Percentiles rank a stretch among this genome's conserved stretches.
Conservation (phyloP, 169 alveolate genomes). For the Perkinsus chesapeaki region DNA sequence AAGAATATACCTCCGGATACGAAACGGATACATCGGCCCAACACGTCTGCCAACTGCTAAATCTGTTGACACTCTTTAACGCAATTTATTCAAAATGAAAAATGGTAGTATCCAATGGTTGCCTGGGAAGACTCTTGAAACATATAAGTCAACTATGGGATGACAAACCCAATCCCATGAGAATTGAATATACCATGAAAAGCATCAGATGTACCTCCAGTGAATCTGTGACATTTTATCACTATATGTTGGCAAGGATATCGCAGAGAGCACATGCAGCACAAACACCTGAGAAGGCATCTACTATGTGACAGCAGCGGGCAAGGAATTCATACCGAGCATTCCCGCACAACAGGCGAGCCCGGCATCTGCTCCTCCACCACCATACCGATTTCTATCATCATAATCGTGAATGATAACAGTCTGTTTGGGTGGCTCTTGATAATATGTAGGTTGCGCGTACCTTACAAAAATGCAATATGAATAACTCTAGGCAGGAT, state of each 20-base stretch:
- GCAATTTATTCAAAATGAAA: too few species aligned
- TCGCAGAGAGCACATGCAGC: not conserved
- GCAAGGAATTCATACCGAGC: not conserved
- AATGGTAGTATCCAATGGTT: too few species aligned
- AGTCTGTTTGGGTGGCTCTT: not conserved
- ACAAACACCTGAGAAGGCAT: not conserved
- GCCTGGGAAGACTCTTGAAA: too few species aligned
- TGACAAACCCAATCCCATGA: too few species aligned
- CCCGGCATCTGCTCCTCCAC: not conserved
- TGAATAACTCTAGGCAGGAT: not conserved
- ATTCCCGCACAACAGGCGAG: constrained; percentile 2
- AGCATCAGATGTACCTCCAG: too few species aligned
- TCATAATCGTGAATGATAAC: not conserved
- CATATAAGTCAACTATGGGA: too few species aligned
- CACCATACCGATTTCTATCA: not conserved
- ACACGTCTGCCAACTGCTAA: too few species aligned
- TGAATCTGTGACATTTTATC: too few species aligned
- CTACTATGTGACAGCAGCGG: not conserved
- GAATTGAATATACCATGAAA: too few species aligned
- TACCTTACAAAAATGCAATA: not conserved
- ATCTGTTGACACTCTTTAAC: too few species aligned
- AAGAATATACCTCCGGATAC: too few species aligned
- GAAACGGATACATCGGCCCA: too few species aligned
- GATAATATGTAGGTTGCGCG: not conserved
- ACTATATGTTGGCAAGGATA: not conserved